Evolutionary conservation across 2,329 filamentous ascomycete genomes (phyloP).

Genomic region (Aspergillus thermomutatus): DNA sequence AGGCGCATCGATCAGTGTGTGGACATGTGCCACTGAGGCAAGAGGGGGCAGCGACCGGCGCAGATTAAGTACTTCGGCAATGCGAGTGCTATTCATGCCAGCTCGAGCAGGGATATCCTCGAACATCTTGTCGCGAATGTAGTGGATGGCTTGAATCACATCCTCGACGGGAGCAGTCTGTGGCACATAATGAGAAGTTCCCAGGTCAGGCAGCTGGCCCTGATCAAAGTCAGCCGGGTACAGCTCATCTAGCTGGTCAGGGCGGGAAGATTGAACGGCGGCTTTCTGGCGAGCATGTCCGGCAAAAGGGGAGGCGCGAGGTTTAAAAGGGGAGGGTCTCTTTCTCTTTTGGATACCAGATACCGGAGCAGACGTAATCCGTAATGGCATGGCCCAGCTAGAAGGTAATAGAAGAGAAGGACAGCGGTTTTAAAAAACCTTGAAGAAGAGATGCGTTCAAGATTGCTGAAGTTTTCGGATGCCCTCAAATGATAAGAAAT

Average conservation of each 20-base stretch:
- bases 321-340: slow-evolving; percentile 24
- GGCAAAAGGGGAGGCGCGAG: slow-evolving; percentile 41
- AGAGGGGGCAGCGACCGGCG: slow-evolving; percentile 55
- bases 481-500: not conserved
- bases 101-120: slow-evolving; percentile 52
- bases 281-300: slow-evolving; percentile 41
- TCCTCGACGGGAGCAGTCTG: slow-evolving; percentile 45
- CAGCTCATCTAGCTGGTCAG: slow-evolving; percentile 14
- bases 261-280: slow-evolving; percentile 20
- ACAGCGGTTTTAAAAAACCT: not conserved
- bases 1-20: slow-evolving; percentile 54
- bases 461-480: not conserved
- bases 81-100: slow-evolving; percentile 61
- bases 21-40: slow-evolving; percentile 59
- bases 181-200: slow-evolving; percentile 49
- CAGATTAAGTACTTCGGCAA: slow-evolving; percentile 58
- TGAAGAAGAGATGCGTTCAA: not conserved
- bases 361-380: slow-evolving; percentile 47
- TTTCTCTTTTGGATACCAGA: slow-evolving; percentile 44
- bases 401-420: not conserved
- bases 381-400: slow-evolving; percentile 41
- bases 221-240: slow-evolving; percentile 23
- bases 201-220: slow-evolving; percentile 51
- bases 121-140: slow-evolving; percentile 55
- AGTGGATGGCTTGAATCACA: slow-evolving; percentile 52